A percentile compares a stretch with the other conserved stretches of the same genome.
Conservation (phyloP, 2,329 filamentous ascomycete species). For the Capronia coronata region DNA sequence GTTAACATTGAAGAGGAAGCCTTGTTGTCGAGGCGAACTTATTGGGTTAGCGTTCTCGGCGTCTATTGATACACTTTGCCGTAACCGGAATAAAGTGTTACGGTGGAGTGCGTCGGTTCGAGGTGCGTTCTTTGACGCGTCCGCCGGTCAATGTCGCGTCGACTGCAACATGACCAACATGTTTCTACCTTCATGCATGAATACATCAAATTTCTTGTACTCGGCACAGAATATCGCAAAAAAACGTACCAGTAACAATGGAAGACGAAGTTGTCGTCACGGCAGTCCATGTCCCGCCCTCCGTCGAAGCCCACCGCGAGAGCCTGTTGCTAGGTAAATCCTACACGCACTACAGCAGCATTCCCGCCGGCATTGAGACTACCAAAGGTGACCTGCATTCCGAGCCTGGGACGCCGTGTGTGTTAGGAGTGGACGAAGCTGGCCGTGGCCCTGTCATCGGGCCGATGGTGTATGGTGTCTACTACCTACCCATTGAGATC, state of each 20-base stretch:
- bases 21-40: constrained; percentile 3
- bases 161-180: neutral
- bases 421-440: constrained; percentile 87
- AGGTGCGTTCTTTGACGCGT: neutral
- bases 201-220: no score
- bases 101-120: neutral
- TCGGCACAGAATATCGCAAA: neutral
- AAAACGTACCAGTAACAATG: constrained; percentile 7
- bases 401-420: constrained; percentile 52
- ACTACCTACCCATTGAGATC: constrained; percentile 62
- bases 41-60: neutral
- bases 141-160: neutral
- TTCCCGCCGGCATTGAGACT: constrained; percentile 54
- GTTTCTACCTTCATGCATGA: no score
- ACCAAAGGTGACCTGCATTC: constrained; percentile 24
- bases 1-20: neutral
- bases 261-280: constrained; percentile 33
- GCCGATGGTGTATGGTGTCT: constrained; percentile 62
- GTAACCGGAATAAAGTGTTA: neutral
- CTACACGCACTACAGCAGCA: constrained; percentile 64
- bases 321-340: constrained; percentile 58
- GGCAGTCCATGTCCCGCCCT: constrained; percentile 60
- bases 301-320: constrained; percentile 47
- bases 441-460: constrained; percentile 88
- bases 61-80: neutral